These are phyloP conservation scores for Monosporozyma servazzii DNA, from an alignment of 805 yeast genomes.

Conservation along the genomic window DNA sequence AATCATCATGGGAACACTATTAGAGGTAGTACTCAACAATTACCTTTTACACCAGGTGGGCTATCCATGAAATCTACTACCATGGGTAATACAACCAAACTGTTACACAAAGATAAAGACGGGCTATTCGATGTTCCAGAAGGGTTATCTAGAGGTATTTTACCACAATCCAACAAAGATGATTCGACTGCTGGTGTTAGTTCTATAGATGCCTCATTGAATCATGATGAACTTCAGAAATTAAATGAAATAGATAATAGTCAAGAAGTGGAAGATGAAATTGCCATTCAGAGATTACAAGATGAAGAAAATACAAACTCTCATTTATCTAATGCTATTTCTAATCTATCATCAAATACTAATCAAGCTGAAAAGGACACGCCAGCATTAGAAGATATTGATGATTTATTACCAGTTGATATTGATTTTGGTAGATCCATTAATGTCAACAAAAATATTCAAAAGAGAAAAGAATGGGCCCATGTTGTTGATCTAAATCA, in stretches of 20 bases:
- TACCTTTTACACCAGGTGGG: constrained; percentile 96
- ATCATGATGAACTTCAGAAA: constrained; percentile 10
- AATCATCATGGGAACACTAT: constrained; percentile 53
- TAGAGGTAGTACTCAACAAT: constrained; percentile 58
- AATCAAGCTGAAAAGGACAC: constrained; percentile 5
- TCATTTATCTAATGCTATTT: constrained; percentile 7
- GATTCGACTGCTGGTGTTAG: constrained; percentile 6
- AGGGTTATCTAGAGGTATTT: constrained; percentile 69
- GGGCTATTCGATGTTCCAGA: constrained; percentile 82
- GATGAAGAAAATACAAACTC: constrained; percentile 11
- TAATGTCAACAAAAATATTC: constrained; percentile 12
- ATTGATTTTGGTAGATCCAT: constrained; percentile 38
- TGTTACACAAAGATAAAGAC: constrained; percentile 54
- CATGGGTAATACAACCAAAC: constrained; percentile 21
- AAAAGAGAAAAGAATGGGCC: constrained; percentile 70
- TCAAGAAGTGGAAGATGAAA: constrained; percentile 30
- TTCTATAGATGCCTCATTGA: neutral
- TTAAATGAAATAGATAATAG: constrained; percentile 29
- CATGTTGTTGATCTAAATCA: constrained; percentile 87
- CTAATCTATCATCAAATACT: constrained; percentile 4
- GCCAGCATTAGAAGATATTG: constrained; percentile 26
- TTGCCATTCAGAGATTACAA: constrained; percentile 24
- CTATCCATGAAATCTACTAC: constrained; percentile 28
- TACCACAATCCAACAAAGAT: constrained; percentile 13
- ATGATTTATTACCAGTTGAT: constrained; percentile 42